Conservation (phyloP, 129 eudicot genomes). For the Smallanthus sonchifolius region DNA sequence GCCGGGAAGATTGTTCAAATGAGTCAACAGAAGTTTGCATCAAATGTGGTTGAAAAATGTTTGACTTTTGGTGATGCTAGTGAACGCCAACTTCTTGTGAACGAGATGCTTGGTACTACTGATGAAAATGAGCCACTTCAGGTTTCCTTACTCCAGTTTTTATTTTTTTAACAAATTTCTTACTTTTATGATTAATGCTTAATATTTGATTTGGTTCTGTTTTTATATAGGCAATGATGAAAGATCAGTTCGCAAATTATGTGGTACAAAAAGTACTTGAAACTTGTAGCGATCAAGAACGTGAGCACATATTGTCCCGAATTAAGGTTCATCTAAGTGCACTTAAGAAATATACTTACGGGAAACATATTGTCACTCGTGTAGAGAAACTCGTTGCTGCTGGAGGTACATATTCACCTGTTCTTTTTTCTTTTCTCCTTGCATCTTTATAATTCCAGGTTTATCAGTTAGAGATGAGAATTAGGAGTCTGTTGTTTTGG, state of each 20-base stretch:
- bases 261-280: constrained; percentile 98
- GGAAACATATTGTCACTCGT: constrained; percentile 96
- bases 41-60: constrained; percentile 88
- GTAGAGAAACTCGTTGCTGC: constrained; percentile 98
- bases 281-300: constrained; percentile 92
- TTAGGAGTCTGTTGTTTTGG: background rate
- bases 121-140: constrained; percentile 94
- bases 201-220: background rate
- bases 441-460: background rate
- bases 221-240: constrained; percentile 88
- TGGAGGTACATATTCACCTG: constrained; percentile 49
- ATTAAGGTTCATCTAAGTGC: constrained; percentile 94
- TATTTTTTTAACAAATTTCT: background rate
- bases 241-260: constrained; percentile 94
- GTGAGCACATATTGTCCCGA: constrained; percentile 78
- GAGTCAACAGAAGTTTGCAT: constrained; percentile 95
- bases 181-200: background rate
- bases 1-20: constrained; percentile 89
- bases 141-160: constrained; percentile 31
- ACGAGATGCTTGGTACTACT: constrained; percentile 82
- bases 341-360: constrained; percentile 91
- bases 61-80: constrained; percentile 69
- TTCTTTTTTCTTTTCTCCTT: background rate
- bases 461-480: background rate
- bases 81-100: constrained; percentile 65